Evolutionary conservation across 2,329 filamentous ascomycete species (phyloP).

Genomic region (Capronia coronata): DNA sequence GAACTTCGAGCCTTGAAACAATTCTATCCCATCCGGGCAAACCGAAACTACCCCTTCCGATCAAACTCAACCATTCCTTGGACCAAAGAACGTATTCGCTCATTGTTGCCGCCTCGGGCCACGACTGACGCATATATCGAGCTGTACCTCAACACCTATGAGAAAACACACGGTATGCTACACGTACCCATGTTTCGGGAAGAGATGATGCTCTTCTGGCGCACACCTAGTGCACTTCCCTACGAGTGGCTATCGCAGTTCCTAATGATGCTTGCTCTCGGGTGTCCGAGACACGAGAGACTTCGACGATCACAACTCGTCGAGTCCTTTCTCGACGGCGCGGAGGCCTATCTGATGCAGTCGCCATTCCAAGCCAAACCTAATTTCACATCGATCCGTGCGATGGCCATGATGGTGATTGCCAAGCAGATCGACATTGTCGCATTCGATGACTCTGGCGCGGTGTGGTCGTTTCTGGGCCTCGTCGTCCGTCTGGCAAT

Average conservation of each 20-base stretch:
- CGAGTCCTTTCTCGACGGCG: neutral
- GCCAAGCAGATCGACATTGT: neutral
- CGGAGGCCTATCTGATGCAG: neutral
- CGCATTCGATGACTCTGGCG: neutral
- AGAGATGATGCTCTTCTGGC: neutral
- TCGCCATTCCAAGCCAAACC: neutral
- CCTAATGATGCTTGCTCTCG: neutral
- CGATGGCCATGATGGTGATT: neutral
- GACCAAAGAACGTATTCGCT: neutral
- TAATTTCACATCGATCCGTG: neutral
- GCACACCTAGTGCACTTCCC: neutral
- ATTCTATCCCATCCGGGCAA: neutral
- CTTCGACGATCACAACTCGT: neutral
- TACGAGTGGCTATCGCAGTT: neutral
- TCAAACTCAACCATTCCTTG: neutral
- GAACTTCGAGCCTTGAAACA: neutral
- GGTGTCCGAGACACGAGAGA: neutral
- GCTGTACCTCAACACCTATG: neutral
- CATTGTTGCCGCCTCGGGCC: neutral
- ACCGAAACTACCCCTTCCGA: slow-evolving; percentile 1
- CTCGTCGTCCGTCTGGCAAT: neutral
- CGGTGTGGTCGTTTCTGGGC: neutral
- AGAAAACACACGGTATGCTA: neutral
- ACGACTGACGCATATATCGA: neutral
- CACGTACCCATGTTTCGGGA: neutral